A percentile compares a stretch with the other conserved stretches of the same genome.
Conservation (phyloP, 2,329 filamentous ascomycete genomes). For the Sporothrix dimorphospora region DNA sequence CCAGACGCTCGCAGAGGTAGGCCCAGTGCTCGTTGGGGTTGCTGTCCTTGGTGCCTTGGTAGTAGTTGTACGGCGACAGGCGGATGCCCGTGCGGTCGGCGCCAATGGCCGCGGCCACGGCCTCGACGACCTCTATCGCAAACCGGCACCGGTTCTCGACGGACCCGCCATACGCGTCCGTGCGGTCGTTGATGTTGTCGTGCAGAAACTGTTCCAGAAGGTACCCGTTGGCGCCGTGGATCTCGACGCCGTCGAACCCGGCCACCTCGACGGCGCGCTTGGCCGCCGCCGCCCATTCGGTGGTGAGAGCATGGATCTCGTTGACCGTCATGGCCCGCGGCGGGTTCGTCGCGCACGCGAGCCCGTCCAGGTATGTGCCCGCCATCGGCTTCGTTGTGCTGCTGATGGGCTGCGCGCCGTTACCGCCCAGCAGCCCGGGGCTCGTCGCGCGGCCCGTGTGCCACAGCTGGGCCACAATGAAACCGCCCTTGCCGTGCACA, state of each 20-base stretch:
- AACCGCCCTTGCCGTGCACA: slow-evolving; percentile 32
- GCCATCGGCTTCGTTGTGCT: slow-evolving; percentile 49
- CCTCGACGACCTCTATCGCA: slow-evolving; percentile 54
- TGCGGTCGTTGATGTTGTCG: slow-evolving; percentile 57
- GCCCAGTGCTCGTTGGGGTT: slow-evolving; percentile 62
- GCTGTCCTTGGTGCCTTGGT: slow-evolving; percentile 61
- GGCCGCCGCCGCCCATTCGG: slow-evolving; percentile 57
- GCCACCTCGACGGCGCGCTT: slow-evolving; percentile 47
- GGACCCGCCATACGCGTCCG: slow-evolving; percentile 57
- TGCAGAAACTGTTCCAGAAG: slow-evolving; percentile 60
- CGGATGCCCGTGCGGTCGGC: slow-evolving; percentile 55
- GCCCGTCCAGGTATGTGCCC: slow-evolving; percentile 38
- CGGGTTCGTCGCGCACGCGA: slow-evolving; percentile 36
- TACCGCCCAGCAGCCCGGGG: slow-evolving; percentile 44
- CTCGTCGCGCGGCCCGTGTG: slow-evolving; percentile 44
- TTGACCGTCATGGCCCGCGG: slow-evolving; percentile 65
- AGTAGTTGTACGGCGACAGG: slow-evolving; percentile 58
- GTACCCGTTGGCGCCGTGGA: slow-evolving; percentile 48
- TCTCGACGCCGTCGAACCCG: slow-evolving; percentile 53
- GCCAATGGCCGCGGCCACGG: slow-evolving; percentile 56
- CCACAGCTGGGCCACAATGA: slow-evolving; percentile 54
- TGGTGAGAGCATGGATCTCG: slow-evolving; percentile 66
- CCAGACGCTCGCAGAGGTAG: slow-evolving; percentile 55
- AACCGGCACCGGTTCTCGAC: slow-evolving; percentile 59
- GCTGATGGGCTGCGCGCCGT: slow-evolving; percentile 40